Base-by-base conservation (phyloP, 2,329 filamentous ascomycete genomes). In the Mycosphaerella sp. region DNA sequence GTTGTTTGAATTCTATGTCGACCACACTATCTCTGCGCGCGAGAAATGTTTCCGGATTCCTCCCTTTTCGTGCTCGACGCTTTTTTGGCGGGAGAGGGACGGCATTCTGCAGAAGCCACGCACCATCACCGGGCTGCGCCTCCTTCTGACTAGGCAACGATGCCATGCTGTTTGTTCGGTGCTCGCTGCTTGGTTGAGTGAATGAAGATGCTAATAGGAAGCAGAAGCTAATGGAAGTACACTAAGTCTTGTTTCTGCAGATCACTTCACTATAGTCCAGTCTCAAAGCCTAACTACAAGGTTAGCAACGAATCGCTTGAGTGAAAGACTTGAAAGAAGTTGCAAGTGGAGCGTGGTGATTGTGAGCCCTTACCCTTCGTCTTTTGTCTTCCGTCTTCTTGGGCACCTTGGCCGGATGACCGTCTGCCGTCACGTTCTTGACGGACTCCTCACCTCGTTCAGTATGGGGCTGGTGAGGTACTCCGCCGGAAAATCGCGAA, bases 121-220 rank as follows among this genome's bases (percentile, higher is more conserved):
- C 42, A 14, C 58, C 58, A 48, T 62, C 59, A 14, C 59, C 58
- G 32, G 58, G 58, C n/a, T 52, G 58, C 31, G 53, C 42, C 34
- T 48, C 42, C 34, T 48, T n/a, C 23, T 26, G 7, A 21, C n/a
- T n/a, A 21, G 8, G 31, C 48, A 39, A 44, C 36, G 40, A 36
- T 4, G 11, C 29, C 21, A 21, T 31, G 36, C 29, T 44, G 38
- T 29, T n/a, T 44, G 38, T 29, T n/a, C 6, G 38, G 10, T 29
- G 29, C 10, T 8, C 3, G 26, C 26, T 40, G 45, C 21, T 38
- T 38, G 34, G 12, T 38, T 4, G 12, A 38, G 34, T 38, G 34
- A n/a, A 38, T 6, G 34, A 38, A 7, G 34, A 38, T 38, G 12
- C 34, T 7, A 9, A 38, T 12, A 9, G 34, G 2, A 11, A 38